Evolutionary conservation across 2,329 filamentous ascomycete species (phyloP), one percentile per base, ranked within the genome.

Genomic region (Ascochyta clinopodiicola): DNA sequence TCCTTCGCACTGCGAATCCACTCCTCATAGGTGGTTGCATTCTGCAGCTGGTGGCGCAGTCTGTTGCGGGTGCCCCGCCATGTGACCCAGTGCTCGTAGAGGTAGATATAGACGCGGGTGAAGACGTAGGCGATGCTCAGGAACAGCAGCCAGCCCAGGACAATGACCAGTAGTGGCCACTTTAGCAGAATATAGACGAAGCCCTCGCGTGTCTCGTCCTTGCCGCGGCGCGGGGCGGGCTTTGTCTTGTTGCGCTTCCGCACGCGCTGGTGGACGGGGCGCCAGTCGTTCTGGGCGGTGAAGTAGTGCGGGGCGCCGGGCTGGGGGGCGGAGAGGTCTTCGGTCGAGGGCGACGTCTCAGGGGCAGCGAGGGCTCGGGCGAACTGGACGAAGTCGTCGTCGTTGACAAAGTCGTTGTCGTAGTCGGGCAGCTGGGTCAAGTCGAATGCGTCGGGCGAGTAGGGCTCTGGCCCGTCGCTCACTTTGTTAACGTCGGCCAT

Each of bases 241-340:
- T 67, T 67, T 40, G 21, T 38, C 68, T 76, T 73, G 74, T 78
- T 71, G 27, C 68, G 68, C 57, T 74, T 72, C 54, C 81, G 80
- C 21, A 93, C 82, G 53, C 84, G 87, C 71, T 94, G 86, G 64
- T 90, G 88, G 12, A 98, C 86, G 0, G 95, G 95, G 15, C 91
- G 88, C 95, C 95, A 99, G 80, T 99, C 95, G 74, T 96, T 96
- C 71, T 96, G 86, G 36, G 95, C 94, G 3, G 91, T 90, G 67
- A 98, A 91, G 72, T 93, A 92, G 44, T 85, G 60, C 15, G 63
- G 66, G 0, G 59, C 52, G 72, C 77, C 56, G 69, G 78, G 71
- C 77, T 80, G 61, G 64, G 80, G 57, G 68, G 74, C 60, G 44
- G 77, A 69, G 38, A 73, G 78, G 75, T 89, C 87, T 44, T 83